These are phyloP conservation scores for Lunularia cruciata DNA, from an alignment of 225 moss, liverwort and hornwort species.

Conservation along the genomic window DNA sequence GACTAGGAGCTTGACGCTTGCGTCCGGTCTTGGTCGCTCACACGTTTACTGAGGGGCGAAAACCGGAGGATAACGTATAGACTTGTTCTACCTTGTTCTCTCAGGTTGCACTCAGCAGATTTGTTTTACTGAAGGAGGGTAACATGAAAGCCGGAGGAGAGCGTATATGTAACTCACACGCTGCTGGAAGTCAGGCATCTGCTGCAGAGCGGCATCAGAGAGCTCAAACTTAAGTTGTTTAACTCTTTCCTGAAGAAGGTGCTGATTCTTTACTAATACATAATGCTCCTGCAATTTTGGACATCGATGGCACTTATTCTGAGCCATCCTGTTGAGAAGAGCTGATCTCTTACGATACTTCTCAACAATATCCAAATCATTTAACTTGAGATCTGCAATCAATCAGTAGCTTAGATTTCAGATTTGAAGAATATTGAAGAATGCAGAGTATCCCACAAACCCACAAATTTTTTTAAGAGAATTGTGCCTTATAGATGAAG, in stretches of 20 bases:
- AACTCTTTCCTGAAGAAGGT: constrained; percentile 86
- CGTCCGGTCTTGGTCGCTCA: too few species aligned
- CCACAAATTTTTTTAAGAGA: too few species aligned
- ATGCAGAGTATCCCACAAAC: too few species aligned
- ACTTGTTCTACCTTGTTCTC: too few species aligned
- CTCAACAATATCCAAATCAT: constrained; percentile 82
- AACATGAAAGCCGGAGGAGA: not conserved
- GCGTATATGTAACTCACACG: constrained; percentile 67
- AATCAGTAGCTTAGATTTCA: too few species aligned
- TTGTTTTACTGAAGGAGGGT: not conserved
- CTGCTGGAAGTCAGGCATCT: constrained; percentile 99
- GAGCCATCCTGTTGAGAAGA: constrained; percentile 74
- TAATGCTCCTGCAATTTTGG: constrained; percentile 93
- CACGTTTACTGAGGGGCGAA: too few species aligned
- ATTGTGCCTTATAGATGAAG: too few species aligned
- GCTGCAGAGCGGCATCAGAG: constrained; percentile 97
- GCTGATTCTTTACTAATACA: constrained; percentile 69
- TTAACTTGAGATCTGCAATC: constrained; percentile 83
- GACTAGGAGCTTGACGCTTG: too few species aligned
- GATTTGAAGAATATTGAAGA: too few species aligned
- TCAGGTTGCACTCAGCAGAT: not conserved
- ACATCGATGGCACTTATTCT: constrained; percentile 92
- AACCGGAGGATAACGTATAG: too few species aligned
- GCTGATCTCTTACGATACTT: constrained; percentile 69
- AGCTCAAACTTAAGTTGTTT: constrained; percentile 92